Percentiles rank a stretch among this genome's conserved stretches.
Conservation (phyloP, 805 yeast genomes). For the Pichia phayaonensis region DNA sequence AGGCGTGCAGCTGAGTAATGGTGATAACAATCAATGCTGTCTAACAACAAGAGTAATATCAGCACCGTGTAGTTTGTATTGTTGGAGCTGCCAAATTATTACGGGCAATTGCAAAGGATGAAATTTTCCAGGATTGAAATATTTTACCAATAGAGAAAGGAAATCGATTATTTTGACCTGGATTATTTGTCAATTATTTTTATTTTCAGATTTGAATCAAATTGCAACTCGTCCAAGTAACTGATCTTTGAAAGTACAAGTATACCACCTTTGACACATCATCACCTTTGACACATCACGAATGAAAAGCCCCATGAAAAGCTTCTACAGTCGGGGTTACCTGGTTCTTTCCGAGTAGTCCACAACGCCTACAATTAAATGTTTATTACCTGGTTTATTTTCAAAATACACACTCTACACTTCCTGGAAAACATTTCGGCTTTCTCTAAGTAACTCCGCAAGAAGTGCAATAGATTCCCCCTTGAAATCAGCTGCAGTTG, state of each 20-base stretch:
- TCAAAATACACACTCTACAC: background rate
- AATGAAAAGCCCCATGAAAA: too few species aligned
- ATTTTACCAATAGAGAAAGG: conserved; percentile 48
- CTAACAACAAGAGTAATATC: too few species aligned
- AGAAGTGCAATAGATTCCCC: conserved; percentile 20
- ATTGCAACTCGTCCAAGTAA: too few species aligned
- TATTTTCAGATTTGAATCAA: conserved; percentile 85
- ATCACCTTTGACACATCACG: too few species aligned
- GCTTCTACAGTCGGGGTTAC: too few species aligned
- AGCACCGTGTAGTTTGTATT: too few species aligned
- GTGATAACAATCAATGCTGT: too few species aligned
- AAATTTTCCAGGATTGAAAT: conserved; percentile 69
- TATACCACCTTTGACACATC: too few species aligned
- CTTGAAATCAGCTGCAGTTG: conserved; percentile 52
- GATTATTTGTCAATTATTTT: conserved; percentile 72
- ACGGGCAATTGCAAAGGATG: conserved; percentile 86
- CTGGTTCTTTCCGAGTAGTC: too few species aligned
- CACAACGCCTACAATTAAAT: background rate
- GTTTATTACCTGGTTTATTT: background rate
- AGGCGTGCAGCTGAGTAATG: too few species aligned
- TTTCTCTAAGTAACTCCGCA: conserved; percentile 8
- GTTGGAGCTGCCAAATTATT: conserved; percentile 91
- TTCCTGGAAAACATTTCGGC: conserved; percentile 4
- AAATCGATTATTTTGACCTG: conserved; percentile 70
- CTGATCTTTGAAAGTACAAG: too few species aligned